Evolutionary conservation across 331 rosid genomes (phyloP), one percentile per base, ranked within the genome.

Genomic region (Prunus yedoensis): DNA sequence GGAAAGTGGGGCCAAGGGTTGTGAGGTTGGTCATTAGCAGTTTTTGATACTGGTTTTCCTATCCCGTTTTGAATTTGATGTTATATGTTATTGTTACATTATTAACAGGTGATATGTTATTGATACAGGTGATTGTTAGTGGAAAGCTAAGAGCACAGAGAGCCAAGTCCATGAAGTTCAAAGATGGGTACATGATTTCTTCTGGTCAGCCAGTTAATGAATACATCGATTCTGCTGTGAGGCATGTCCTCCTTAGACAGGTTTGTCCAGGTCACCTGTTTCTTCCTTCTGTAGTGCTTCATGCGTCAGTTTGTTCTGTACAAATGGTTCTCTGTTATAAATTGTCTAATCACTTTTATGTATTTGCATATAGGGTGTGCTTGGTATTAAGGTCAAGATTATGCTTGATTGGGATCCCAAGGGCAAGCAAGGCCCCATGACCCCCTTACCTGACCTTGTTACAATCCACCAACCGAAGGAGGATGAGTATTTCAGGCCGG

Each of bases 1-100:
- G 96, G 98, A 93, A 82, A 93, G 91, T 50, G 97, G 98, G 12
- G 98, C 98, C 15, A 93, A 93, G 90, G 98, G 97, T 51, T 93
- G 97, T 1, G 98, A 93, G 98, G 98, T 93, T 38, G 38, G 86
- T 73, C 71, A 46, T 20, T 50, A 17, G 50, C 71, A 25, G 27
- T 57, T 57, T 25, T 50, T 21, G 1, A 30, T 5, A 0, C 8
- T 11, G 4, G 4, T 14, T 60, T 41, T 38, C 25, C 56, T 58
- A 28, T 7, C 20, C 56, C 61, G 57, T 45, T 77, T 75, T 13
- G 70, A 35, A 10, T 8, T 16, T 45, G 20, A 11, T 13, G 12
- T 47, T 47, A 12, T 3, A 43, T 13, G 20, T 21, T 20, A 3
- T 4, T 11, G 35, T 50, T 3, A 51, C 23, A 35, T 62, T 59